Conservation (phyloP, 2,329 filamentous ascomycete genomes). For the Diaporthe nobilis region DNA sequence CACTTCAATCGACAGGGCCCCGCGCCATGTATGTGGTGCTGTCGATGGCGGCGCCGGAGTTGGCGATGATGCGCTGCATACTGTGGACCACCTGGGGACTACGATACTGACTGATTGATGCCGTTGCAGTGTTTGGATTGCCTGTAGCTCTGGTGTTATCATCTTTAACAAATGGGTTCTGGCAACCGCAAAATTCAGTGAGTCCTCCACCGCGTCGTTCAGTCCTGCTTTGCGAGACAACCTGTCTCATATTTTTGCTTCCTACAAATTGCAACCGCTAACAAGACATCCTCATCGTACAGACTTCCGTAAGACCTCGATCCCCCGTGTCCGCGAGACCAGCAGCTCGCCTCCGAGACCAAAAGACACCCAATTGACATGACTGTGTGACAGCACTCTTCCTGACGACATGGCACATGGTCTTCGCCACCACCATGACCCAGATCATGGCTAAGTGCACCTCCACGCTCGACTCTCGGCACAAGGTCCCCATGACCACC, state of each 20-base stretch:
- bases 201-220: not conserved
- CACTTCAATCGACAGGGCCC: constrained; percentile 48
- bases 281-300: constrained; percentile 18
- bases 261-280: constrained; percentile 22
- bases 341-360: not conserved
- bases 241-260: constrained; percentile 17
- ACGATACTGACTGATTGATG: constrained; percentile 16
- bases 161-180: constrained; percentile 98
- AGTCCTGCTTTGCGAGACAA: constrained; percentile 16
- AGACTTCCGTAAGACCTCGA: constrained; percentile 48
- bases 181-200: constrained; percentile 78
- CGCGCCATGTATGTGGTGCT: not conserved
- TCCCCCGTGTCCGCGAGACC: not conserved
- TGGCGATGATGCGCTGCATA: not conserved
- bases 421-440: constrained; percentile 90
- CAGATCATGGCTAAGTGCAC: constrained; percentile 90
- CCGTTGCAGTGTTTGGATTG: constrained; percentile 83
- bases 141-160: constrained; percentile 89
- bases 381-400: constrained; percentile 71
- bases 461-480: constrained; percentile 86
- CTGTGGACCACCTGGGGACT: not conserved
- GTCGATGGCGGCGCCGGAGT: not conserved
- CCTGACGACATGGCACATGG: constrained; percentile 92
- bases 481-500: constrained; percentile 92
- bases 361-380: constrained; percentile 62